Percentiles rank a stretch among this genome's conserved stretches.
phyloP scores from a whole-genome alignment of 2,329 filamentous ascomycete species.

The Didymella pinodella region DNA sequence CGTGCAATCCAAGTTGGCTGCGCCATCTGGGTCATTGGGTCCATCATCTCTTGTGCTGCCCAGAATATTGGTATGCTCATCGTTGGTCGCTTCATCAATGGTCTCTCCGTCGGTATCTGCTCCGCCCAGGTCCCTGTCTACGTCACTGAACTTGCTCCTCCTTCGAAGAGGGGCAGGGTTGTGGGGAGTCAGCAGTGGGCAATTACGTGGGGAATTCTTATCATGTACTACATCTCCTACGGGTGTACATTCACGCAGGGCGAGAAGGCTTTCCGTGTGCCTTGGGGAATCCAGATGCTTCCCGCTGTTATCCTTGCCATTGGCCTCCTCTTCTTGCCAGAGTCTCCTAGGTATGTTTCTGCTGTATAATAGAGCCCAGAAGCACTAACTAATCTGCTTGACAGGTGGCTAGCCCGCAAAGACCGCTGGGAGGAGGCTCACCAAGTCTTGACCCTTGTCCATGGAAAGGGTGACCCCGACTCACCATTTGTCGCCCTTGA shows the following conservation, averaged over 20 bases:
- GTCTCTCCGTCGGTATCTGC: conserved; percentile 76
- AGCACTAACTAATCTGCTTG: background rate
- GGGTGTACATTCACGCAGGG: conserved; percentile 48
- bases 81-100: conserved; percentile 74
- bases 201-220: conserved; percentile 69
- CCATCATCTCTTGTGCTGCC: conserved; percentile 68
- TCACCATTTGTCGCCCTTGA: conserved; percentile 73
- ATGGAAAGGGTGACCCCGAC: conserved; percentile 66
- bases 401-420: conserved; percentile 53
- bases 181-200: conserved; percentile 76
- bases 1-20: conserved; percentile 62
- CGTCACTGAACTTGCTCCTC: conserved; percentile 70
- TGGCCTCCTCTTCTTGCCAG: conserved; percentile 60
- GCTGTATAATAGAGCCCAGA: background rate
- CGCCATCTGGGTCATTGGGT: conserved; percentile 65
- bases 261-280: conserved; percentile 46
- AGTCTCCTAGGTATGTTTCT: conserved; percentile 50
- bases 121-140: conserved; percentile 75
- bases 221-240: conserved; percentile 50
- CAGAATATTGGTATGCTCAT: conserved; percentile 76
- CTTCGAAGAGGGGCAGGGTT: conserved; percentile 67
- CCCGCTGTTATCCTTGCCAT: conserved; percentile 53
- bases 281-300: conserved; percentile 51
- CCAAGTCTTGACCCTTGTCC: conserved; percentile 53
- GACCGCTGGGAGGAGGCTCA: conserved; percentile 57